Evolutionary conservation across 73 alveolate genomes (phyloP), one percentile per base, ranked within the genome.

Genomic region (Effrenium voratum): DNA sequence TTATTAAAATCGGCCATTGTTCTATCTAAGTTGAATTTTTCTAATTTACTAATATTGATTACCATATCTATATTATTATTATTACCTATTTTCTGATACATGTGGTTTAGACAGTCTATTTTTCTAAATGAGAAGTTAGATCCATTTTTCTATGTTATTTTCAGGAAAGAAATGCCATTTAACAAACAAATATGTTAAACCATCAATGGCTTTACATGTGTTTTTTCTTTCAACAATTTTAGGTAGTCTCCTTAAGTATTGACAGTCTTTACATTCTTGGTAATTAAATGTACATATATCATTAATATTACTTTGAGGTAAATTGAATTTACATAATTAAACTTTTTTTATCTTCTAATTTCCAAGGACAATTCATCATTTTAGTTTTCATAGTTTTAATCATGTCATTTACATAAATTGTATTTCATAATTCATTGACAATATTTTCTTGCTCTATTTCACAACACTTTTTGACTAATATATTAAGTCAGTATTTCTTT

Each of bases 161-260:
- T 73, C 84, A 38, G 84, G 84, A 73, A 73, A 73, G 41, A 73
- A 73, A 34, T 73, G 84, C 36, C 52, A 73, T 73, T 73, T 73
- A 40, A 73, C 84, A 73, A 73, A 73, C 84, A 73, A 16, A 73
- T 38, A 34, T 73, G 52, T 73, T 24, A 73, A 44, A 38, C 84
- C 84, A 73, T 73, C 84, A 73, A 73, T 73, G 34, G 84, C 49
- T 73, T 73, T 73, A 40, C 84, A 38, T 73, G 26, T 73, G 84
- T 73, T 73, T 40, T 34, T 44, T 73, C 49, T 73, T 73, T 73
- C 55, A 73, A 73, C 84, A 30, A 73, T 73, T 73, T 73, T 73
- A 2, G 84, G 84, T 40, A 73, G 34, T 40, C 84, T 73, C 84
- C 55, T 73, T 73, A 73, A 8, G 40, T 40, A 73, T 38, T 38